phyloP scores from a whole-genome alignment of 2,329 filamentous ascomycete species.

The Aspergillus brunneoviolaceus region DNA sequence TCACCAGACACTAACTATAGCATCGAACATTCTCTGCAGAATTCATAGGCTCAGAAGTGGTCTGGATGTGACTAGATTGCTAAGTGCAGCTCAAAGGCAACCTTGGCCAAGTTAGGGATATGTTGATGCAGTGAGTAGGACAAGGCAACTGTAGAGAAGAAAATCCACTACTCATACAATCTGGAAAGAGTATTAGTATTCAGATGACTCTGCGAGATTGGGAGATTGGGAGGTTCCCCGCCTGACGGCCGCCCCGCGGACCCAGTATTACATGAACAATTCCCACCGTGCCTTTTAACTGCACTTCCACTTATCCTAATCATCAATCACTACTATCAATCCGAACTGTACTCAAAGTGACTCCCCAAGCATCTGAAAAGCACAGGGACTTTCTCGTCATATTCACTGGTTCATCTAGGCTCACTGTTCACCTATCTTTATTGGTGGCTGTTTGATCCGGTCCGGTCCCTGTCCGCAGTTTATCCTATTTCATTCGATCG shows the following conservation, averaged over 20 bases:
- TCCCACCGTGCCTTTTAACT: background rate
- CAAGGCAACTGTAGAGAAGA: too few species aligned
- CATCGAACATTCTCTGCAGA: background rate
- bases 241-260: conserved; percentile 7
- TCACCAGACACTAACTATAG: too few species aligned
- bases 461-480: background rate
- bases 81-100: background rate
- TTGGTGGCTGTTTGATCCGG: too few species aligned
- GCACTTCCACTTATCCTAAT: background rate
- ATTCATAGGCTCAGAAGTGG: background rate
- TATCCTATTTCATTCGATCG: background rate
- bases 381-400: too few species aligned
- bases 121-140: background rate
- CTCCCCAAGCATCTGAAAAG: too few species aligned
- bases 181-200: too few species aligned
- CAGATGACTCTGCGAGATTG: too few species aligned
- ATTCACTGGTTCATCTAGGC: too few species aligned
- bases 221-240: conserved; percentile 2
- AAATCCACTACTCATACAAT: too few species aligned
- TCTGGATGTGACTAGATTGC: background rate
- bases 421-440: too few species aligned
- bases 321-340: background rate
- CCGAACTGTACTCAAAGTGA: background rate
- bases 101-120: background rate
- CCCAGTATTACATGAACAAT: background rate